These are phyloP conservation scores for Paramecium sexaurelia DNA, from an alignment of 73 alveolate genomes.

Conservation along the genomic window DNA sequence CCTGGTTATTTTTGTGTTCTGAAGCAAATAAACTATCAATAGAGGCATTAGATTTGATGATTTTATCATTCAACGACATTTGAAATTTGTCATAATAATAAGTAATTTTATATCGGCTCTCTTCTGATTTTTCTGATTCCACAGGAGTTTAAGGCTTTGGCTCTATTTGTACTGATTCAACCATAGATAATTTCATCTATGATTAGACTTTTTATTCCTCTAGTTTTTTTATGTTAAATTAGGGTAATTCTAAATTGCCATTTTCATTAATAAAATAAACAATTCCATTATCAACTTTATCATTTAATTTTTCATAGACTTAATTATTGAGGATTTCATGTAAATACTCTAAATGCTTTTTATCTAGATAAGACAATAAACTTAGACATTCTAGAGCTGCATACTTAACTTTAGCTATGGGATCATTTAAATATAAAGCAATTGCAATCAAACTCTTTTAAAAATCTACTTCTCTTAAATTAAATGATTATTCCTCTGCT, in stretches of 20 bases:
- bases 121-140: constrained; percentile 22
- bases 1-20: constrained; percentile 24
- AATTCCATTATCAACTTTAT: constrained; percentile 33
- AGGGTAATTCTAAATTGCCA: constrained; percentile 45
- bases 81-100: constrained; percentile 32
- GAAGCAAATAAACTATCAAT: constrained; percentile 30
- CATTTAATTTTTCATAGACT: constrained; percentile 23
- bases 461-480: constrained; percentile 6
- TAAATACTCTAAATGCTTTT: not conserved
- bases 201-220: not conserved
- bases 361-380: not conserved
- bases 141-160: not conserved
- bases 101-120: not conserved
- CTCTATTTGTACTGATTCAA: not conserved
- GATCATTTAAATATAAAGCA: constrained; percentile 9
- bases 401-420: constrained; percentile 4
- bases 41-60: not conserved
- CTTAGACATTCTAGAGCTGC: constrained; percentile 24
- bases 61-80: constrained; percentile 12
- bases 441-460: not conserved
- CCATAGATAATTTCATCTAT: not conserved
- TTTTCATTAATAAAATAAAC: constrained; percentile 13
- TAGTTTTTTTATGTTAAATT: not conserved
- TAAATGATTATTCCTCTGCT: not conserved
- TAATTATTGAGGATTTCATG: constrained; percentile 13